These are phyloP conservation scores for Annulohypoxylon stygium DNA, from an alignment of 495 filamentous ascomycete species.

Conservation along the genomic window DNA sequence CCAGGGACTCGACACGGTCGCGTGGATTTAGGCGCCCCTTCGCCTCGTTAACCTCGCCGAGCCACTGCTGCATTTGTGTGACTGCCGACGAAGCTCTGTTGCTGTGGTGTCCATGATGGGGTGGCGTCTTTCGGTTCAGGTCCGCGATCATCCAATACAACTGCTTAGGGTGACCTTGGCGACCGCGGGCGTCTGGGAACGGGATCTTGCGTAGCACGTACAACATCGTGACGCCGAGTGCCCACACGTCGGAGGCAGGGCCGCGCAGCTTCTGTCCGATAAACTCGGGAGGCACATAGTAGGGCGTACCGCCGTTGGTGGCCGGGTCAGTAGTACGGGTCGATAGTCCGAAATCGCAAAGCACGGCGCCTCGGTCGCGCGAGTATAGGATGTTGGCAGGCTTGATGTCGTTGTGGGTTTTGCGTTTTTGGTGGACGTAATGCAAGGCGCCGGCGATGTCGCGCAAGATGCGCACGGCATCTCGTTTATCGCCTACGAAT, in stretches of 20 bases:
- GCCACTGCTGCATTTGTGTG: slow-evolving; percentile 61
- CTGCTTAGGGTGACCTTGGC: slow-evolving; percentile 57
- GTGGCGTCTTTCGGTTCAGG: slow-evolving; percentile 46
- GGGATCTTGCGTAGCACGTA: slow-evolving; percentile 62
- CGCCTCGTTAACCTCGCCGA: slow-evolving; percentile 57
- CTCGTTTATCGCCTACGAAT: slow-evolving; percentile 56
- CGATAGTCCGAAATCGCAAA: slow-evolving; percentile 64
- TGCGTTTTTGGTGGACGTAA: slow-evolving; percentile 60
- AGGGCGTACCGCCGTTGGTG: slow-evolving; percentile 62
- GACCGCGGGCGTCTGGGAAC: slow-evolving; percentile 60
- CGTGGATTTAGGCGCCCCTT: slow-evolving; percentile 52
- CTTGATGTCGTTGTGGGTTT: slow-evolving; percentile 67
- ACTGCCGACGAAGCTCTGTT: slow-evolving; percentile 52
- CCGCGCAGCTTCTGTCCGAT: slow-evolving; percentile 62
- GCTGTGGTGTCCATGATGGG: slow-evolving; percentile 31
- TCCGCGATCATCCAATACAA: slow-evolving; percentile 64
- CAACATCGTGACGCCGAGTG: slow-evolving; percentile 64
- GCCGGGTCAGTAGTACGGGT: slow-evolving; percentile 55
- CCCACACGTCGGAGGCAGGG: slow-evolving; percentile 63
- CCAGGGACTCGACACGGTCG: slow-evolving; percentile 58
- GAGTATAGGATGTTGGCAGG: slow-evolving; percentile 67
- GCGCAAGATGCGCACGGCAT: slow-evolving; percentile 60
- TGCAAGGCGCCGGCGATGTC: slow-evolving; percentile 61
- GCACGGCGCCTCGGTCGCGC: slow-evolving; percentile 62
- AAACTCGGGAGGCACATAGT: slow-evolving; percentile 65